A percentile compares a stretch with the other conserved stretches of the same genome.
These are phyloP conservation scores for Cryoendolithus antarcticus DNA, from an alignment of 2,329 filamentous ascomycete species.

Conservation along the genomic window DNA sequence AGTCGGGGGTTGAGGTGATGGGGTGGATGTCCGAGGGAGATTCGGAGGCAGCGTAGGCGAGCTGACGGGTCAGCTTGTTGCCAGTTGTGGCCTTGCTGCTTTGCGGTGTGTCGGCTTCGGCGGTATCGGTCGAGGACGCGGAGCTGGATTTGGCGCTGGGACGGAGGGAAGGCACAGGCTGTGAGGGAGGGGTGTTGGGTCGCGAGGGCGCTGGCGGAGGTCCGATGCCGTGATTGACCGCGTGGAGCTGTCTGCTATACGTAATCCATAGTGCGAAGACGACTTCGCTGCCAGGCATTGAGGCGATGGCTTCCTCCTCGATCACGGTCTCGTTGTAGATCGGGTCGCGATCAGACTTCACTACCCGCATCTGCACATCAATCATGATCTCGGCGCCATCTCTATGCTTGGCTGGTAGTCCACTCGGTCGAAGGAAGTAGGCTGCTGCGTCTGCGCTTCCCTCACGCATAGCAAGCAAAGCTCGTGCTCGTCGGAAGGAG, in stretches of 20 bases:
- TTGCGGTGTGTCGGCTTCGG: slow-evolving; percentile 18
- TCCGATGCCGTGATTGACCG: slow-evolving; percentile 50
- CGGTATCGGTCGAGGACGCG: slow-evolving; percentile 5
- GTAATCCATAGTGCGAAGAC: slow-evolving; percentile 96
- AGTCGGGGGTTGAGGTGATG: slow-evolving; percentile 9
- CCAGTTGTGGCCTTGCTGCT: slow-evolving; percentile 14
- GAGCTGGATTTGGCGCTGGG: too few relatives aligned
- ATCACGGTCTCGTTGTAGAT: slow-evolving; percentile 51
- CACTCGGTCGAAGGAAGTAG: slow-evolving; percentile 72
- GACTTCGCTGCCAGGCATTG: slow-evolving; percentile 53
- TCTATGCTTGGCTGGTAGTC: slow-evolving; percentile 72
- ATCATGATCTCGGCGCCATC: slow-evolving; percentile 88
- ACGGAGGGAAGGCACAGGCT: slow-evolving; percentile 36
- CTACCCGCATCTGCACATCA: slow-evolving; percentile 91
- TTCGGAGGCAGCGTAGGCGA: slow-evolving; percentile 19
- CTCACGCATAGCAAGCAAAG: slow-evolving; percentile 71
- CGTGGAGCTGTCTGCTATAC: slow-evolving; percentile 85
- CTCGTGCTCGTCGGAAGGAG: slow-evolving; percentile 80
- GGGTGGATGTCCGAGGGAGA: slow-evolving; percentile 5
- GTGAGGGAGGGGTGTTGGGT: slow-evolving; percentile 58
- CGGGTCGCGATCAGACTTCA: slow-evolving; percentile 65
- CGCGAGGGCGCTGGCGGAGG: slow-evolving; percentile 53
- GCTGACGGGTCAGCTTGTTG: slow-evolving; percentile 33
- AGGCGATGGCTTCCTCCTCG: slow-evolving; percentile 45
- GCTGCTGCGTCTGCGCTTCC: slow-evolving; percentile 63